Conservation (phyloP, 2,329 filamentous ascomycete genomes). For the Penicillium concentricum region DNA sequence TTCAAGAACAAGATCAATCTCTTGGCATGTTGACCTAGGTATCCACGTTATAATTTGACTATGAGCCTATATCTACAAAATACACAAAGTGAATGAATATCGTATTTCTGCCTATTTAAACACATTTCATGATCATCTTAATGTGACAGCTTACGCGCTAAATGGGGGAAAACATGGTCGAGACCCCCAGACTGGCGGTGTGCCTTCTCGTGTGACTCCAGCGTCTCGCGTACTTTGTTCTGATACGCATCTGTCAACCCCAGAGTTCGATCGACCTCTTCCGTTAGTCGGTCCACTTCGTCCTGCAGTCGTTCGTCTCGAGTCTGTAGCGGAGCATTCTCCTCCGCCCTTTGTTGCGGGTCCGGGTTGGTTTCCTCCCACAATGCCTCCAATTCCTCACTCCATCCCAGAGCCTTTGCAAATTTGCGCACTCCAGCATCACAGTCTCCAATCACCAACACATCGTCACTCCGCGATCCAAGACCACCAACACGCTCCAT, state of each 20-base stretch:
- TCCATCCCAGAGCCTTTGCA: constrained; percentile 79
- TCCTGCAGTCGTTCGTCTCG: constrained; percentile 58
- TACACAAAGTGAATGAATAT: background rate
- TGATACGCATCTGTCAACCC: constrained; percentile 49
- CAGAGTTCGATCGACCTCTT: constrained; percentile 58
- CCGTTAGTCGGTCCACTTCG: constrained; percentile 58
- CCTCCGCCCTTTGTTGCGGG: constrained; percentile 51
- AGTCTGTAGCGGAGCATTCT: constrained; percentile 40
- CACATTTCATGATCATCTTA: constrained; percentile 6
- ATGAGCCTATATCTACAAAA: background rate
- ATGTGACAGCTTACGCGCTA: constrained; percentile 23
- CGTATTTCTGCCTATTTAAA: background rate
- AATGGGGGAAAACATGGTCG: constrained; percentile 39
- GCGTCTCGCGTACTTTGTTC: constrained; percentile 37
- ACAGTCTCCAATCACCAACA: constrained; percentile 77
- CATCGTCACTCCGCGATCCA: constrained; percentile 77
- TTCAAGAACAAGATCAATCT: background rate
- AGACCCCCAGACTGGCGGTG: constrained; percentile 23
- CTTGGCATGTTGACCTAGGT: constrained; percentile 1
- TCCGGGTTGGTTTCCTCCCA: constrained; percentile 70
- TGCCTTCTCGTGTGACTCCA: constrained; percentile 21
- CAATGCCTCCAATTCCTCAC: constrained; percentile 72
- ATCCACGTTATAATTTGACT: background rate
- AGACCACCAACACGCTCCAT: constrained; percentile 77
- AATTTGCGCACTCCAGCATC: constrained; percentile 77